Evolutionary conservation across 2,329 filamentous ascomycete genomes (phyloP).

Genomic region (Hypoxylon sp.): DNA sequence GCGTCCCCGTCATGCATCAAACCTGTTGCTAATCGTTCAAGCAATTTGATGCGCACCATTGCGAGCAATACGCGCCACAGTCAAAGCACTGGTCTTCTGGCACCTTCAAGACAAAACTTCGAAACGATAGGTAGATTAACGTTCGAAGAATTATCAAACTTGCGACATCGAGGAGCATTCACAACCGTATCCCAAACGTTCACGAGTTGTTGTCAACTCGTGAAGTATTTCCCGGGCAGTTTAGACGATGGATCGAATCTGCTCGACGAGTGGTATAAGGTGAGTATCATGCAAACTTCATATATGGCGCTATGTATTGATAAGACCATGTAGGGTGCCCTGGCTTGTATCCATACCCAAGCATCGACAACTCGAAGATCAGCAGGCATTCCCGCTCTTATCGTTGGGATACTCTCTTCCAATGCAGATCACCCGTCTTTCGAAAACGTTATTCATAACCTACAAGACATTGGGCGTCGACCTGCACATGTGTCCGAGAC

Average conservation of each 20-base stretch:
- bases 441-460: slow-evolving; percentile 67
- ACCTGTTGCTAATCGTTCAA: slow-evolving; percentile 49
- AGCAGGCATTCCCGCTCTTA: slow-evolving; percentile 87
- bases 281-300: slow-evolving; percentile 45
- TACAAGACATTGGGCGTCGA: slow-evolving; percentile 66
- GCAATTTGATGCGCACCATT: slow-evolving; percentile 74
- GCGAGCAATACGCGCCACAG: slow-evolving; percentile 62
- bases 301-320: slow-evolving; percentile 20
- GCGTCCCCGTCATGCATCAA: background rate
- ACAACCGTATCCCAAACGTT: slow-evolving; percentile 93
- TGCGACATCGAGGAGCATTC: slow-evolving; percentile 92
- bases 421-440: slow-evolving; percentile 69
- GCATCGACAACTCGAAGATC: slow-evolving; percentile 87
- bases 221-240: slow-evolving; percentile 55
- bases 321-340: slow-evolving; percentile 60
- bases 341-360: slow-evolving; percentile 76
- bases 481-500: slow-evolving; percentile 64
- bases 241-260: slow-evolving; percentile 53
- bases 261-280: slow-evolving; percentile 76
- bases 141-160: slow-evolving; percentile 81
- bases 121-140: slow-evolving; percentile 74
- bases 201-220: slow-evolving; percentile 75
- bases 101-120: slow-evolving; percentile 64
- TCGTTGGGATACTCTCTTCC: slow-evolving; percentile 81
- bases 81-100: slow-evolving; percentile 54